Percentiles rank a stretch among this genome's conserved stretches.
These are phyloP conservation scores for Ceriops decandra DNA, from an alignment of 345 rosid genomes.

Conservation along the genomic window DNA sequence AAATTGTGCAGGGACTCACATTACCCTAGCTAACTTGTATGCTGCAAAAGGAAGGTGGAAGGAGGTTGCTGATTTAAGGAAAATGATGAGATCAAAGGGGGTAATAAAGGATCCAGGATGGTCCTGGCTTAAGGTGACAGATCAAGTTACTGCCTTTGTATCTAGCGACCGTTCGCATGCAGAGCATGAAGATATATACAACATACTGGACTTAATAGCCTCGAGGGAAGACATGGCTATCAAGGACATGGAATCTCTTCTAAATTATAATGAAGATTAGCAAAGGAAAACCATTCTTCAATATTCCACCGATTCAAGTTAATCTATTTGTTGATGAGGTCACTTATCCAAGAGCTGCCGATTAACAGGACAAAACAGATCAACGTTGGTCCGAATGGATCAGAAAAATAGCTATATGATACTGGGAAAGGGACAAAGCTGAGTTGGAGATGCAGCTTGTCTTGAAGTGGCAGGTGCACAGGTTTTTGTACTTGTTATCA, in stretches of 20 bases:
- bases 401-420: not conserved
- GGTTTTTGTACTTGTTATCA: too few relatives aligned
- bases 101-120: conserved; percentile 80
- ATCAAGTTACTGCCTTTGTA: conserved; percentile 50
- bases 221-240: conserved; percentile 29
- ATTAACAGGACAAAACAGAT: not conserved
- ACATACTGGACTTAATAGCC: conserved; percentile 44
- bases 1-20: conserved; percentile 64
- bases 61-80: conserved; percentile 74
- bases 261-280: conserved; percentile 21
- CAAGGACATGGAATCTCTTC: conserved; percentile 25
- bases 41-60: conserved; percentile 67
- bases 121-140: conserved; percentile 71
- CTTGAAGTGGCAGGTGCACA: not conserved
- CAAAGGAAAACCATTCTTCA: not conserved
- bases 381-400: not conserved
- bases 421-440: not conserved
- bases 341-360: not conserved
- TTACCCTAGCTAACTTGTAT: conserved; percentile 75
- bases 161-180: conserved; percentile 61
- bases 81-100: conserved; percentile 66
- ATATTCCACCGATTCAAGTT: not conserved
- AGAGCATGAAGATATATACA: conserved; percentile 48
- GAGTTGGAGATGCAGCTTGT: not conserved
- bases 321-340: too few relatives aligned